Evolutionary conservation across 2,329 filamentous ascomycete genomes (phyloP).

Genomic region (Cadophora malorum): DNA sequence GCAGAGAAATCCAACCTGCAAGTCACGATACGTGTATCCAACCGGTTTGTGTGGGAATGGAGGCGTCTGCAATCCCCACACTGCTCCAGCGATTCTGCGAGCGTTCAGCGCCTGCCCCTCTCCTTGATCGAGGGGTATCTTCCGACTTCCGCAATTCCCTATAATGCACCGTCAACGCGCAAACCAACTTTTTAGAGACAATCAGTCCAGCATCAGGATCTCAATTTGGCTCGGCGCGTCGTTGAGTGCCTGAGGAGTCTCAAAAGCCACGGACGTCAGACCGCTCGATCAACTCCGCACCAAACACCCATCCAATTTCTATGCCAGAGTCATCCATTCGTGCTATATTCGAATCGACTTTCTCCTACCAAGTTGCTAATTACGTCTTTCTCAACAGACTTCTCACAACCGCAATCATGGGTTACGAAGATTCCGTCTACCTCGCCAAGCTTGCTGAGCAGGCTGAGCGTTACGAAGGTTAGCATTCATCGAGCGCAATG

Average conservation of each 20-base stretch:
- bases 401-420: slow-evolving; percentile 72
- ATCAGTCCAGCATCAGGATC: neutral
- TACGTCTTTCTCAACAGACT: slow-evolving; percentile 27
- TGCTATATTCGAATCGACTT: neutral
- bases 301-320: neutral
- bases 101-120: slow-evolving; percentile 39
- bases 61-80: neutral
- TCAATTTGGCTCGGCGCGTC: neutral
- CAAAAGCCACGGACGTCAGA: slow-evolving; percentile 23
- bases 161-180: slow-evolving; percentile 5
- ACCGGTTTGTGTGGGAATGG: slow-evolving; percentile 1
- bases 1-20: neutral
- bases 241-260: slow-evolving; percentile 9
- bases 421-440: slow-evolving; percentile 99
- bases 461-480: slow-evolving; percentile 99
- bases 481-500: slow-evolving; percentile 46
- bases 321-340: neutral
- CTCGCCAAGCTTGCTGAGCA: slow-evolving; percentile 99
- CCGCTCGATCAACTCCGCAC: slow-evolving; percentile 17
- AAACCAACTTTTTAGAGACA: slow-evolving; percentile 8
- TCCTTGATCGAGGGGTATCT: slow-evolving; percentile 40
- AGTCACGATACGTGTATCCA: neutral
- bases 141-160: slow-evolving; percentile 25
- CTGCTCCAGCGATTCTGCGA: slow-evolving; percentile 6
- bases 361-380: slow-evolving; percentile 15